These are phyloP conservation scores for Penicillium sp. DNA, from an alignment of 2,329 filamentous ascomycete genomes.

Conservation along the genomic window DNA sequence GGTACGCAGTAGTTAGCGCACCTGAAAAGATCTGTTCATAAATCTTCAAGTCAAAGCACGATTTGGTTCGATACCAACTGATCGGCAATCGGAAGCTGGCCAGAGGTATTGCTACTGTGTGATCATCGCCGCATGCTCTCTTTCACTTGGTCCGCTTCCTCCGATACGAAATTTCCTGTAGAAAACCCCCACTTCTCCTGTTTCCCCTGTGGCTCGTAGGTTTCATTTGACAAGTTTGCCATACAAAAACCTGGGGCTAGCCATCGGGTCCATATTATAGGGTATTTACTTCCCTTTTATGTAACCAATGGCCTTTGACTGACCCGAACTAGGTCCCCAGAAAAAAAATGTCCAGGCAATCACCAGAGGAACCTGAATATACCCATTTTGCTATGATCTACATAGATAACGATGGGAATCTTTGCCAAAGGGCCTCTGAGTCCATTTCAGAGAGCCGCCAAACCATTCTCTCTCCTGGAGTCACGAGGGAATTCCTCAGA, in stretches of 20 bases:
- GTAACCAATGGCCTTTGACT: constrained; percentile 1
- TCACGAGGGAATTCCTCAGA: constrained; percentile 31
- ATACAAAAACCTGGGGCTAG: background rate
- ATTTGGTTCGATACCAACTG: background rate
- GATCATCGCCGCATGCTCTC: background rate
- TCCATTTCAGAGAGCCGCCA: constrained; percentile 32
- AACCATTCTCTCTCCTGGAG: constrained; percentile 30
- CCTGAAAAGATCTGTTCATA: background rate
- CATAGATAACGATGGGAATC: constrained; percentile 32
- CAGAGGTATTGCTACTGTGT: background rate
- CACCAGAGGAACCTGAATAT: constrained; percentile 24
- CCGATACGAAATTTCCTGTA: background rate
- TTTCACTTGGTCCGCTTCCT: background rate
- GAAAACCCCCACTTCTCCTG: background rate
- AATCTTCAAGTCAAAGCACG: background rate
- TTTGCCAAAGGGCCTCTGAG: constrained; percentile 32
- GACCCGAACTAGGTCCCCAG: constrained; percentile 13
- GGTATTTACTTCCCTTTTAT: background rate
- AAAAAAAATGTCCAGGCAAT: constrained; percentile 24
- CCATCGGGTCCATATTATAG: background rate
- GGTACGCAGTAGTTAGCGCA: background rate
- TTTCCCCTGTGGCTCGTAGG: background rate
- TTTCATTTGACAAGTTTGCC: background rate
- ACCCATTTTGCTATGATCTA: constrained; percentile 37
- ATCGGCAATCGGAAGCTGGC: background rate